Conservation (phyloP, 345 rosid species). For the Aurinia saxatilis region DNA sequence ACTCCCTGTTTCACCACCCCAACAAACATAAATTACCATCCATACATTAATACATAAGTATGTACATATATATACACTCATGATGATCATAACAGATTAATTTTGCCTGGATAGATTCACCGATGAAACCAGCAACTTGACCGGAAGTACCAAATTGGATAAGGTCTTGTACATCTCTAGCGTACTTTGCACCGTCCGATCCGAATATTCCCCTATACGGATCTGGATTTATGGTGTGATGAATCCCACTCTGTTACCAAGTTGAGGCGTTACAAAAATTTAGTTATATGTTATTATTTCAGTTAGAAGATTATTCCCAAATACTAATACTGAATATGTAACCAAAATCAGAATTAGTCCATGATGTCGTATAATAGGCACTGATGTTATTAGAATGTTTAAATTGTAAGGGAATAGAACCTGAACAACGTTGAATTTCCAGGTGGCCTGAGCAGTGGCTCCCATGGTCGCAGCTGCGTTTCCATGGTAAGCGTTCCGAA, state of each 20-base stretch:
- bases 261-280: neutral
- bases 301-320: too few species aligned
- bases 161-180: conserved; percentile 70
- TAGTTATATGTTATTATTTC: neutral
- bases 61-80: too few species aligned
- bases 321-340: too few species aligned
- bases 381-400: neutral
- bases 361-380: too few species aligned
- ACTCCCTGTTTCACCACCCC: conserved; percentile 50
- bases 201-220: conserved; percentile 90
- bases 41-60: too few species aligned
- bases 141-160: conserved; percentile 82
- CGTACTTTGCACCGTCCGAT: conserved; percentile 76
- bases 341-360: too few species aligned
- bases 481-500: conserved; percentile 88
- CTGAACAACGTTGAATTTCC: conserved; percentile 86
- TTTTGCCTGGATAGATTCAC: conserved; percentile 79
- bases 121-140: conserved; percentile 68
- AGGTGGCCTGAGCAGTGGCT: conserved; percentile 68
- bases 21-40: neutral
- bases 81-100: neutral
- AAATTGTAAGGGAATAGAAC: conserved; percentile 21
- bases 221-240: conserved; percentile 91
- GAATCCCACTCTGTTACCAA: conserved; percentile 70
- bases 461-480: conserved; percentile 86